Evolutionary conservation across 2,329 filamentous ascomycete species (phyloP).

Genomic region (Purpureocillium takamizusanense): DNA sequence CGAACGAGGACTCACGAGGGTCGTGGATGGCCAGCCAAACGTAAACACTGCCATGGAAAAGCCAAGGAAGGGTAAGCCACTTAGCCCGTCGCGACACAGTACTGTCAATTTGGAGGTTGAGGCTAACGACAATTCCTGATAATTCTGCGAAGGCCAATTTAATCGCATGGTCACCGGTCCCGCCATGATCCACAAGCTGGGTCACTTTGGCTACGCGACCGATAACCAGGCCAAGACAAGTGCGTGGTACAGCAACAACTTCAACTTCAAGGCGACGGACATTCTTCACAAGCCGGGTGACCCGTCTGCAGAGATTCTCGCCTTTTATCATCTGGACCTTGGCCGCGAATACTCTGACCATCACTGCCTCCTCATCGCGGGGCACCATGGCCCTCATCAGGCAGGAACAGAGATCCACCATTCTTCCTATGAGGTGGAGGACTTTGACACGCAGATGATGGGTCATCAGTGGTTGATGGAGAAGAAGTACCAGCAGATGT

Average conservation of each 20-base stretch:
- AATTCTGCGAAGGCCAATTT: slow-evolving; percentile 14
- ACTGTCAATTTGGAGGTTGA: no score
- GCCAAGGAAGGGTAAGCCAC: slow-evolving; percentile 1
- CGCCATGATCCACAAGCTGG: slow-evolving; percentile 26
- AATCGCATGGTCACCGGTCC: slow-evolving; percentile 22
- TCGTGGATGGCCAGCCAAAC: slow-evolving; percentile 3
- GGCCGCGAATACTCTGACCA: slow-evolving; percentile 42
- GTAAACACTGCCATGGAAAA: slow-evolving; percentile 6
- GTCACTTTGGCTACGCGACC: slow-evolving; percentile 25
- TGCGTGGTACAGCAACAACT: slow-evolving; percentile 26
- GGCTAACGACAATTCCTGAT: no score
- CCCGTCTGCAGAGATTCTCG: slow-evolving; percentile 14
- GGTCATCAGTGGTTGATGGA: slow-evolving; percentile 49
- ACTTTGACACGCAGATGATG: slow-evolving; percentile 51
- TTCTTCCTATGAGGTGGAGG: slow-evolving; percentile 36
- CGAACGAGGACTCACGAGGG: slow-evolving; percentile 1
- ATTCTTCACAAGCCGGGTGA: slow-evolving; percentile 9
- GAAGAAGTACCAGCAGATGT: slow-evolving; percentile 43
- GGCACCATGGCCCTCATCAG: slow-evolving; percentile 10
- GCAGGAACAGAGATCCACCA: slow-evolving; percentile 12
- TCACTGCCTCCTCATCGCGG: slow-evolving; percentile 42
- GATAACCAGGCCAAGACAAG: slow-evolving; percentile 20
- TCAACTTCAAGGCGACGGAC: slow-evolving; percentile 32
- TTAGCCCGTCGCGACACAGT: no score
- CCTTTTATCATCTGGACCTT: slow-evolving; percentile 45